A percentile compares a stretch with the other conserved stretches of the same genome.
Conservation (phyloP, 495 filamentous ascomycete genomes). For the Apodospora peruviana region DNA sequence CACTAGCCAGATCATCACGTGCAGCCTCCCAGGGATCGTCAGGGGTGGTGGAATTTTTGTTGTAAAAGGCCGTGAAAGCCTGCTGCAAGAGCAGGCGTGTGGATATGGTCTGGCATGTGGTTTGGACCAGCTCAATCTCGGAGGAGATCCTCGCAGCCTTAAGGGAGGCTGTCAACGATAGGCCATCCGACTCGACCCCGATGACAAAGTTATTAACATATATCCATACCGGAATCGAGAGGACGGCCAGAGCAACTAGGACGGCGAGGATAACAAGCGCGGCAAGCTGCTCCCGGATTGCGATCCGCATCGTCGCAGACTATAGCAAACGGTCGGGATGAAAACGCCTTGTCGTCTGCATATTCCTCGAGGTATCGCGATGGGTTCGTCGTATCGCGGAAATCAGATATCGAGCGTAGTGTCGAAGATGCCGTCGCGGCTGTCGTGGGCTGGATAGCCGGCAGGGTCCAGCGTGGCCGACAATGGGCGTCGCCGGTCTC, state of each 20-base stretch:
- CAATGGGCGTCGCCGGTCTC: no score
- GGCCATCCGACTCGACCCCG: conserved; percentile 49
- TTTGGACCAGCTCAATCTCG: conserved; percentile 67
- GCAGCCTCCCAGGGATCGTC: conserved; percentile 50
- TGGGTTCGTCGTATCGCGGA: background rate
- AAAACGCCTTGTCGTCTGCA: conserved; percentile 14
- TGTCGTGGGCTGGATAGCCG: no score
- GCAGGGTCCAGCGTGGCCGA: no score
- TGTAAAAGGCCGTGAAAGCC: conserved; percentile 57
- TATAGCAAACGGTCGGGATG: conserved; percentile 24
- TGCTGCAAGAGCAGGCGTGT: conserved; percentile 64
- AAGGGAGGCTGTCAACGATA: conserved; percentile 74
- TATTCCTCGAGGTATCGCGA: conserved; percentile 12
- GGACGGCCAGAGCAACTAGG: conserved; percentile 55
- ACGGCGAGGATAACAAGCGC: conserved; percentile 67
- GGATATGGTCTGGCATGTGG: conserved; percentile 58
- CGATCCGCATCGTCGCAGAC: conserved; percentile 64
- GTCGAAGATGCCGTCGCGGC: no score
- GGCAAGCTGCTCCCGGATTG: conserved; percentile 77
- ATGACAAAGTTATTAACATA: conserved; percentile 72
- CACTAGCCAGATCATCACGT: conserved; percentile 53
- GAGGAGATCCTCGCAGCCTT: conserved; percentile 78
- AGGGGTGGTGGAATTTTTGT: conserved; percentile 38
- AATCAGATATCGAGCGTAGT: no score
- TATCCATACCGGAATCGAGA: conserved; percentile 54